Evolutionary conservation across 345 rosid species (phyloP).

Genomic region (Litchi chinensis): DNA sequence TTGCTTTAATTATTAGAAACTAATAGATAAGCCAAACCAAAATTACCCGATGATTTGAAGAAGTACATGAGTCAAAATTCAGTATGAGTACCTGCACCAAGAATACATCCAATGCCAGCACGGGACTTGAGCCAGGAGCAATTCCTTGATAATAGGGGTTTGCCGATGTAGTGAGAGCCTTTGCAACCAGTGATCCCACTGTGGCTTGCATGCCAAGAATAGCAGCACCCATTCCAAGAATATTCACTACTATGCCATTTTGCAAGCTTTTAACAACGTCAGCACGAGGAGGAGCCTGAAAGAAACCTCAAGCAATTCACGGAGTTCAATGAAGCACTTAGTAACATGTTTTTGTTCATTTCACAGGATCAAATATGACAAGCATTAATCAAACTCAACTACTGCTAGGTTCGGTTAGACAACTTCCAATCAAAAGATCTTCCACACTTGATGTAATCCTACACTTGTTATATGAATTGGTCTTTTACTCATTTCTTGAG

Average conservation of each 20-base stretch:
- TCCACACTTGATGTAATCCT: not conserved
- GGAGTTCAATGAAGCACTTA: not conserved
- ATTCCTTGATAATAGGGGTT: slow-evolving; percentile 87
- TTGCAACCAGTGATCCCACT: slow-evolving; percentile 84
- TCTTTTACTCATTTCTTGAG: not conserved
- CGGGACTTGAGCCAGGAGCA: slow-evolving; percentile 79
- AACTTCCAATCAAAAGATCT: not conserved
- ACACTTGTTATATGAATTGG: not conserved
- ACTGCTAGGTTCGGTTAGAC: not conserved
- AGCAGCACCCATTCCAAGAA: slow-evolving; percentile 94
- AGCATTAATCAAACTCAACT: not conserved
- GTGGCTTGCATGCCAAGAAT: slow-evolving; percentile 97
- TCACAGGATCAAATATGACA: not conserved
- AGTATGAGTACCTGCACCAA: slow-evolving; percentile 76
- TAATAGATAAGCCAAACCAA: not conserved
- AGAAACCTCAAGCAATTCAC: slow-evolving; percentile 23
- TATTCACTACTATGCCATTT: slow-evolving; percentile 77
- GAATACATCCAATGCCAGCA: slow-evolving; percentile 93
- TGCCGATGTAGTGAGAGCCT: slow-evolving; percentile 88
- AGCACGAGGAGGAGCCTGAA: slow-evolving; percentile 96
- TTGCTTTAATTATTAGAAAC: not conserved
- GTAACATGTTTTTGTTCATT: not conserved
- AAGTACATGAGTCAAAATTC: not conserved
- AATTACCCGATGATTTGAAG: not conserved
- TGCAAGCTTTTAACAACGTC: slow-evolving; percentile 92